Evolutionary conservation across 306 rosid genomes (phyloP).

Genomic region (Cucurbita argyrosperma): DNA sequence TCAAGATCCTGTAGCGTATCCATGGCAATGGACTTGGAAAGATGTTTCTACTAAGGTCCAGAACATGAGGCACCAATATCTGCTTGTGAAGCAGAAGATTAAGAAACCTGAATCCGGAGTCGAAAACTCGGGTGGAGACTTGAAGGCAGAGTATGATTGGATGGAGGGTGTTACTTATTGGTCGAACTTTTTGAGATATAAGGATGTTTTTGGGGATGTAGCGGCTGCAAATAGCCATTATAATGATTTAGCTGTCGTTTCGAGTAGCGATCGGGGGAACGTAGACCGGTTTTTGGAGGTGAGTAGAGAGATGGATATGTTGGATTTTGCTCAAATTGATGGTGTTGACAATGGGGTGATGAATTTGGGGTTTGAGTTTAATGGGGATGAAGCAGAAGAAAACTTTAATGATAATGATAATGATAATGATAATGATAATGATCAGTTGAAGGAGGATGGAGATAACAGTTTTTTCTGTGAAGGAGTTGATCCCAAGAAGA

Average conservation of each 20-base stretch:
- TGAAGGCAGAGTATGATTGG: constrained; percentile 76
- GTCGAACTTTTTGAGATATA: constrained; percentile 88
- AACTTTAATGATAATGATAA: constrained; percentile 62
- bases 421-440: constrained; percentile 40
- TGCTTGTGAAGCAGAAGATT: constrained; percentile 90
- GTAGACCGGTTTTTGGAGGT: constrained; percentile 38
- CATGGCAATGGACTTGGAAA: constrained; percentile 98
- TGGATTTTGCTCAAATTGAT: constrained; percentile 65
- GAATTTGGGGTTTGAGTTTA: constrained; percentile 70
- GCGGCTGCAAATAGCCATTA: constrained; percentile 29
- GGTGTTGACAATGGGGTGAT: constrained; percentile 77
- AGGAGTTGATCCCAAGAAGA: constrained; percentile 50
- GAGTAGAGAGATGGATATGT: constrained; percentile 46
- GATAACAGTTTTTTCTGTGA: constrained; percentile 61
- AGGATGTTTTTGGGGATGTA: constrained; percentile 90
- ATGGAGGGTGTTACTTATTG: constrained; percentile 72
- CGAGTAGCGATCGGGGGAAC: constrained; percentile 33
- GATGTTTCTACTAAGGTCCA: constrained; percentile 95
- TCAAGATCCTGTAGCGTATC: constrained; percentile 53
- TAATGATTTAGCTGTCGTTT: constrained; percentile 33
- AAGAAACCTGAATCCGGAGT: constrained; percentile 47
- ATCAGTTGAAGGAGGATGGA: constrained; percentile 39
- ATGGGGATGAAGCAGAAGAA: constrained; percentile 65
- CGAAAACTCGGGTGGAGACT: constrained; percentile 27
- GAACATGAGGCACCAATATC: constrained; percentile 93